A percentile compares a stretch with the other conserved stretches of the same genome.
phyloP scores from a whole-genome alignment of 352 stramenopile genomes.

The Globisporangium carolinianum region DNA sequence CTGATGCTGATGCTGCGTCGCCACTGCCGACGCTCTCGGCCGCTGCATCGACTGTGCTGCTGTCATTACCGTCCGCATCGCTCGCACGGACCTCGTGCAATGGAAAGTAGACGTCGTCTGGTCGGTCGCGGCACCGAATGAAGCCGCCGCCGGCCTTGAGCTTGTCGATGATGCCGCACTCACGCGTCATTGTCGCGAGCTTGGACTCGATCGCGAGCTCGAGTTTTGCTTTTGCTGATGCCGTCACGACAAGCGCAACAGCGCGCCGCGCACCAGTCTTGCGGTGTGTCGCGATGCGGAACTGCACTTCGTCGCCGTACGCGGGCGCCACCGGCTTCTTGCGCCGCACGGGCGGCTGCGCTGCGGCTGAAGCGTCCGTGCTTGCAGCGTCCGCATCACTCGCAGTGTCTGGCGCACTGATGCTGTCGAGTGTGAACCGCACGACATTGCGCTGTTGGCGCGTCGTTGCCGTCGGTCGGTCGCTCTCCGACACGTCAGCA shows the following conservation, averaged over 20 bases:
- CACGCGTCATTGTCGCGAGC: slow-evolving; percentile 42
- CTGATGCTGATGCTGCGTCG: slow-evolving; percentile 5
- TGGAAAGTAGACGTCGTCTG: slow-evolving; percentile 65
- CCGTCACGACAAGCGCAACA: slow-evolving; percentile 51
- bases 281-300: slow-evolving; percentile 65
- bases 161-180: slow-evolving; percentile 48
- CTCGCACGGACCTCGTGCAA: slow-evolving; percentile 55
- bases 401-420: slow-evolving; percentile 7
- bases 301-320: slow-evolving; percentile 65
- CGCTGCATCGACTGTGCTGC: not conserved
- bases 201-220: slow-evolving; percentile 68
- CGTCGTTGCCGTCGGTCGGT: not conserved
- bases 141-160: slow-evolving; percentile 63
- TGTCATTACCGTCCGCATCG: not conserved
- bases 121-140: slow-evolving; percentile 62
- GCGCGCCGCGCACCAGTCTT: slow-evolving; percentile 59
- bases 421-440: slow-evolving; percentile 53
- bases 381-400: not conserved
- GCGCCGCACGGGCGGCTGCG: not conserved
- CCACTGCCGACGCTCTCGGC: slow-evolving; percentile 8
- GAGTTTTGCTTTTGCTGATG: slow-evolving; percentile 52
- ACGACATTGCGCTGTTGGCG: slow-evolving; percentile 24
- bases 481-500: too few relatives aligned
- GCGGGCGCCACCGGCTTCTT: slow-evolving; percentile 24
- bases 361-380: too few relatives aligned